Percentiles rank a stretch among this genome's conserved stretches.
Evolutionary conservation across 257 asterid genomes (phyloP).

Genomic region (Nicotiana knightiana): DNA sequence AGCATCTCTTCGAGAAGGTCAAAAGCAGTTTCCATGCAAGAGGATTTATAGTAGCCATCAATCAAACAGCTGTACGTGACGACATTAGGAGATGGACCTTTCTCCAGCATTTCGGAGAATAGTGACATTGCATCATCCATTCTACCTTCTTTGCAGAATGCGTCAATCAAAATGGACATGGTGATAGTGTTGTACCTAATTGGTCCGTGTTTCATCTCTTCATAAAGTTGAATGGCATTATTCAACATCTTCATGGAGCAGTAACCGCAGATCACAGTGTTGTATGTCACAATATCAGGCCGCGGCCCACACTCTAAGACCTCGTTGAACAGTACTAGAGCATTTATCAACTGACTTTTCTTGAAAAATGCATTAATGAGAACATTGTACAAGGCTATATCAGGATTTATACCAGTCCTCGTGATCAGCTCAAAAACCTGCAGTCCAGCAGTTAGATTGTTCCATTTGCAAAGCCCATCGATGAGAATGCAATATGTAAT

Average conservation of each 20-base stretch:
- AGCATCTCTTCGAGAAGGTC: constrained; percentile 29
- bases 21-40: constrained; percentile 18
- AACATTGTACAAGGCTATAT: constrained; percentile 30
- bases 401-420: constrained; percentile 26
- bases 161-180: constrained; percentile 27
- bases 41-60: constrained; percentile 30
- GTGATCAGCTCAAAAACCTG: constrained; percentile 27
- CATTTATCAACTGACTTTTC: constrained; percentile 19
- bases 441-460: constrained; percentile 26
- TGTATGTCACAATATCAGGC: constrained; percentile 38
- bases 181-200: constrained; percentile 20
- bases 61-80: constrained; percentile 36
- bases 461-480: constrained; percentile 34
- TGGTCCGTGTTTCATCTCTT: constrained; percentile 18
- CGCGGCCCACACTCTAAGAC: constrained; percentile 25
- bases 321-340: constrained; percentile 29
- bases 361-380: constrained; percentile 28
- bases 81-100: constrained; percentile 30
- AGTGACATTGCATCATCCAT: constrained; percentile 26
- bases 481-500: constrained; percentile 30
- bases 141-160: constrained; percentile 39
- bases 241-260: constrained; percentile 31
- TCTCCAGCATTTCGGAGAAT: constrained; percentile 23
- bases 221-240: constrained; percentile 25
- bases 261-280: constrained; percentile 28